A percentile compares a stretch with the other conserved stretches of the same genome.
phyloP scores from a whole-genome alignment of 2,329 filamentous ascomycete genomes.

The Cylindrodendrum hubeiense region DNA sequence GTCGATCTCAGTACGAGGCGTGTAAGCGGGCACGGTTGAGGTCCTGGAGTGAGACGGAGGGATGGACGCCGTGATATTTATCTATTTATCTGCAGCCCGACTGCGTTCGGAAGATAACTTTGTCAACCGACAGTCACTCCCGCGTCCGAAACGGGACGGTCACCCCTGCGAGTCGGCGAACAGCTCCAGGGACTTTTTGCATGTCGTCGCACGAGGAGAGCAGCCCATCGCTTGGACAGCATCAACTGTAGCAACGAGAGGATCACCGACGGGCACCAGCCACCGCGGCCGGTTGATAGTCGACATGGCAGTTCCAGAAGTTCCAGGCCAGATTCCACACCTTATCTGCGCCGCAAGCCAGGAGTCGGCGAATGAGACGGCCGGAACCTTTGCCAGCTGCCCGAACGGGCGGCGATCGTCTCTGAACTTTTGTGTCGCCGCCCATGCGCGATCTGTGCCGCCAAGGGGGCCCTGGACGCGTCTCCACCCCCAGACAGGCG shows the following conservation, averaged over 20 bases:
- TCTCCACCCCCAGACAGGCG: conserved; percentile 14
- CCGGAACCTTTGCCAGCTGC: conserved; percentile 12
- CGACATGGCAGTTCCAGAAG: conserved; percentile 1
- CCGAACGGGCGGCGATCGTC: conserved; percentile 19
- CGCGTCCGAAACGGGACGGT: neutral
- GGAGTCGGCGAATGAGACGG: neutral
- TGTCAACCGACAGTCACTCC: neutral
- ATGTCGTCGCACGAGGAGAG: conserved; percentile 7
- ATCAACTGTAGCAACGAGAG: neutral
- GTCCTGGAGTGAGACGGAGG: neutral
- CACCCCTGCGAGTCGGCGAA: neutral
- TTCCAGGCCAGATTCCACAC: conserved; percentile 13
- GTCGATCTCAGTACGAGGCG: neutral
- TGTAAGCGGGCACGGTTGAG: neutral
- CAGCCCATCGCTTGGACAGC: neutral
- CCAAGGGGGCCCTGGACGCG: neutral
- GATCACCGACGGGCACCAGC: neutral
- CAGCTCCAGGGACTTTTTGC: conserved; percentile 14
- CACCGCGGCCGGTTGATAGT: neutral
- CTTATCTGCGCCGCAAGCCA: conserved; percentile 4
- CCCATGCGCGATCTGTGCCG: neutral
- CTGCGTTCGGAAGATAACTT: neutral
- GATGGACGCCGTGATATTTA: conserved; percentile 15
- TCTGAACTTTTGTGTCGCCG: conserved; percentile 6
- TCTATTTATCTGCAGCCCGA: neutral